Conservation (phyloP, 305 asterid species). For the Ajuga reptans region DNA sequence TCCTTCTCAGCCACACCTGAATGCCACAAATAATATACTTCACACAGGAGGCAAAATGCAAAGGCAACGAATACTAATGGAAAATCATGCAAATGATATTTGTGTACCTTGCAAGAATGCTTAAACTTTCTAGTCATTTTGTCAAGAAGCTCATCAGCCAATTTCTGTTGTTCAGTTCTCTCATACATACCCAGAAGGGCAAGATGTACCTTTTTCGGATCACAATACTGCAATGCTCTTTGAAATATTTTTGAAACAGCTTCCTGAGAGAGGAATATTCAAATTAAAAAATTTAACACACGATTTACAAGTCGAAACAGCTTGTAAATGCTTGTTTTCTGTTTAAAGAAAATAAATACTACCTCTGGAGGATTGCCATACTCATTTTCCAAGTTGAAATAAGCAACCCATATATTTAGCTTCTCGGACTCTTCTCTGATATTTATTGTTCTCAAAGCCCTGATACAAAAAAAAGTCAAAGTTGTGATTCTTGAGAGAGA, state of each 20-base stretch:
- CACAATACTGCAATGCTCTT: conserved; percentile 78
- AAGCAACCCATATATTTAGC: conserved; percentile 88
- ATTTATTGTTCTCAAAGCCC: conserved; percentile 91
- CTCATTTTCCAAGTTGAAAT: conserved; percentile 83
- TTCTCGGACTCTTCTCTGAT: conserved; percentile 87
- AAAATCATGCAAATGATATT: not conserved
- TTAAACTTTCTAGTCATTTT: conserved; percentile 78
- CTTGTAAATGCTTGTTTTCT: not conserved
- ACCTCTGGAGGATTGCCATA: conserved; percentile 94
- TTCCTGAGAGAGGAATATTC: conserved; percentile 41
- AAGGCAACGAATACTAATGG: not conserved
- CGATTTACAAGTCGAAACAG: not conserved
- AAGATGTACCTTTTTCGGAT: conserved; percentile 76
- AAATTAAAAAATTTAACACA: not conserved
- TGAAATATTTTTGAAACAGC: conserved; percentile 68
- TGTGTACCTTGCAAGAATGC: conserved; percentile 68
- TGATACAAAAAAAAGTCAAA: conserved; percentile 18
- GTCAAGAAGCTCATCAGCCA: conserved; percentile 66
- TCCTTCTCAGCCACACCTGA: conserved; percentile 77
- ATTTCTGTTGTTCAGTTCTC: conserved; percentile 61
- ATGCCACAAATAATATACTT: conserved; percentile 1
- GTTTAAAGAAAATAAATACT: conserved; percentile 1
- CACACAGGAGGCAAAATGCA: not conserved
- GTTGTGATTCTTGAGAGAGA: conserved; percentile 3
- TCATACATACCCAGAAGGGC: conserved; percentile 80